Base-by-base conservation (phyloP, 1,284 basidiomycete species). In the Chiua sp. region DNA sequence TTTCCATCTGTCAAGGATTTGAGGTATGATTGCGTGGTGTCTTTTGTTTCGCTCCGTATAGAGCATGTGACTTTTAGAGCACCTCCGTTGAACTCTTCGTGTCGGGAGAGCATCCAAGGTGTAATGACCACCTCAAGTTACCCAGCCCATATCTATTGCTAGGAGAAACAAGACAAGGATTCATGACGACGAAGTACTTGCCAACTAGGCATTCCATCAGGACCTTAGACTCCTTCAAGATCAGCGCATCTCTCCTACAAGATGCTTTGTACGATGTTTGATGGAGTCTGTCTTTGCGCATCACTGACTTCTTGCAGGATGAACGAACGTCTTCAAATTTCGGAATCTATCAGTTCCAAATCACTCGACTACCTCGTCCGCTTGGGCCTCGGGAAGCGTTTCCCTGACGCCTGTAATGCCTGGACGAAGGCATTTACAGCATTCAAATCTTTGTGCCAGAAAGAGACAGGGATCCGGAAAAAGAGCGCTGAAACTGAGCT, bases 1-100 rank as follows among this genome's bases (percentile, higher is more conserved):
- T 84, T 2, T 66, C 70, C 0, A 62, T 73, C 5, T 72, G 75
- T 15, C 67, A 69, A 15, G 85, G 80, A 4, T 84, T 84, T 52
- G 68, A 70, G 60, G 83, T 79, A 53, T 37, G 71, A 62, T 18
- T 1, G 2, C 13, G 35, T 22, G 3, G 4, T n/a, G n/a, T 37
- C 33, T 28, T 26, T n/a, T n/a, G 30, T 48, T 2, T 6, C 8
- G 23, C 12, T 18, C 42, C 50, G 2, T 16, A 32, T 11, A 3
- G 35, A n/a, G 44, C 20, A 39, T 7, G 22, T 5, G 23, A n/a
- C 26, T 46, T 3, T 33, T 8, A 70, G 71, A 71, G 67, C 46
- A 22, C 56, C 44, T 61, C 58, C 3, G 69, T 65, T 37, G 53
- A 62, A 10, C 53, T 71, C 39, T 28, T 53, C 8, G 35, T 49